Percentiles rank a stretch among this genome's conserved stretches.
Evolutionary conservation across 2,329 filamentous ascomycete genomes (phyloP).

Genomic region (Coleophoma cylindrospora): DNA sequence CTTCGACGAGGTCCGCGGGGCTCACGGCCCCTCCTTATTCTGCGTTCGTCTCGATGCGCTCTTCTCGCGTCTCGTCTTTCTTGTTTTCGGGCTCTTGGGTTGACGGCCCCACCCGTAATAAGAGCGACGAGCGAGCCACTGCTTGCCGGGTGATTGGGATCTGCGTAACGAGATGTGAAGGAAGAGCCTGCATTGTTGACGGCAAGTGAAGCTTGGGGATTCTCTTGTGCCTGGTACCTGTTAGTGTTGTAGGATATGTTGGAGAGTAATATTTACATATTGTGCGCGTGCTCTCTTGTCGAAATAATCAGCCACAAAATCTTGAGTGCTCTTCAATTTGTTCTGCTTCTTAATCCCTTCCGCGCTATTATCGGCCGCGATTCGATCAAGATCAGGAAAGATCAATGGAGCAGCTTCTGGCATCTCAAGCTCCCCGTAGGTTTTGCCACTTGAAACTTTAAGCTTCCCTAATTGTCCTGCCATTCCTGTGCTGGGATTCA

Average conservation of each 20-base stretch:
- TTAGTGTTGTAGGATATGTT: conserved; percentile 32
- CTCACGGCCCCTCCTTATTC: conserved; percentile 5
- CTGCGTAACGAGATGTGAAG: conserved; percentile 42
- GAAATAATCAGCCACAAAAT: conserved; percentile 20
- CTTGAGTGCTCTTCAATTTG: conserved; percentile 31
- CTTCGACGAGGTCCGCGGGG: not conserved
- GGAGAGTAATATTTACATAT: conserved; percentile 30
- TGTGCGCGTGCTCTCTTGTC: conserved; percentile 16
- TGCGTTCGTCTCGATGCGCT: conserved; percentile 7
- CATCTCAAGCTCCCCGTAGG: conserved; percentile 30
- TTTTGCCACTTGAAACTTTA: conserved; percentile 29
- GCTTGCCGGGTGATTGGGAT: conserved; percentile 45
- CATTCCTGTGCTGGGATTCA: conserved; percentile 13
- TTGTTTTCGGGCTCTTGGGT: conserved; percentile 11
- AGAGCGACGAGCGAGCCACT: conserved; percentile 41
- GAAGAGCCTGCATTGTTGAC: conserved; percentile 13
- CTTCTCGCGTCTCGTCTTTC: conserved; percentile 3
- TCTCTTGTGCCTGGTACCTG: conserved; percentile 30
- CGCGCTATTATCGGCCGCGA: conserved; percentile 16
- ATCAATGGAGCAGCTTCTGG: conserved; percentile 33
- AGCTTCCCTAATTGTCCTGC: conserved; percentile 25
- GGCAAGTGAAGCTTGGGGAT: conserved; percentile 34
- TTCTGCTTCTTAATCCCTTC: conserved; percentile 20
- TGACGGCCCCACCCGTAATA: conserved; percentile 38
- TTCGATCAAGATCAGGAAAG: conserved; percentile 30